Evolutionary conservation across 129 eudicot species (phyloP).

Genomic region (Centaurea solstitialis): DNA sequence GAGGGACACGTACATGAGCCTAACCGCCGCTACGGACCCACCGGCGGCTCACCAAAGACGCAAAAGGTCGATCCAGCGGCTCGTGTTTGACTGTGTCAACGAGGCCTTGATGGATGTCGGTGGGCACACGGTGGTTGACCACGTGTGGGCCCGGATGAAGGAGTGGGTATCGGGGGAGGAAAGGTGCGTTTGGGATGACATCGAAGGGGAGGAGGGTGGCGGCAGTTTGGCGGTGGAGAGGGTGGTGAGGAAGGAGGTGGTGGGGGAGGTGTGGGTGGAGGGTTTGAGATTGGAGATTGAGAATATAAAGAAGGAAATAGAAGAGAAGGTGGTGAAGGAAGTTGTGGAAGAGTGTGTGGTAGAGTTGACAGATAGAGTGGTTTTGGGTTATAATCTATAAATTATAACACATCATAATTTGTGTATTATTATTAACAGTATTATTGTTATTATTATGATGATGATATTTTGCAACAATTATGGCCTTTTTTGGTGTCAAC

Average conservation of each 20-base stretch:
- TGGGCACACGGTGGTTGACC: constrained; percentile 39
- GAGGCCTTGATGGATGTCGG: constrained; percentile 45
- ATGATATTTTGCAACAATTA: constrained; percentile 25
- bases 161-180: constrained; percentile 58
- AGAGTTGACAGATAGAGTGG: constrained; percentile 52
- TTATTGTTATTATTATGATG: not conserved
- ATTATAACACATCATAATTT: constrained; percentile 24
- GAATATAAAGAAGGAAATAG: constrained; percentile 58
- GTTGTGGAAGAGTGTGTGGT: constrained; percentile 65
- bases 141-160: constrained; percentile 66
- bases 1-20: constrained; percentile 62
- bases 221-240: constrained; percentile 60
- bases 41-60: constrained; percentile 45
- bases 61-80: constrained; percentile 59
- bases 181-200: constrained; percentile 42
- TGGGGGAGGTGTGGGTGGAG: constrained; percentile 69
- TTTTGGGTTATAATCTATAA: constrained; percentile 14
- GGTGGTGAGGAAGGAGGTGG: constrained; percentile 77
- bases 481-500: constrained; percentile 30
- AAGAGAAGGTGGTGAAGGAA: constrained; percentile 72
- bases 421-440: constrained; percentile 35
- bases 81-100: constrained; percentile 83
- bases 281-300: constrained; percentile 54
- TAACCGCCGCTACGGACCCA: constrained; percentile 40
- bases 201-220: constrained; percentile 28